These are phyloP conservation scores for Pestalotiopsis sp. DNA, from an alignment of 2,329 filamentous ascomycete genomes.

Conservation along the genomic window DNA sequence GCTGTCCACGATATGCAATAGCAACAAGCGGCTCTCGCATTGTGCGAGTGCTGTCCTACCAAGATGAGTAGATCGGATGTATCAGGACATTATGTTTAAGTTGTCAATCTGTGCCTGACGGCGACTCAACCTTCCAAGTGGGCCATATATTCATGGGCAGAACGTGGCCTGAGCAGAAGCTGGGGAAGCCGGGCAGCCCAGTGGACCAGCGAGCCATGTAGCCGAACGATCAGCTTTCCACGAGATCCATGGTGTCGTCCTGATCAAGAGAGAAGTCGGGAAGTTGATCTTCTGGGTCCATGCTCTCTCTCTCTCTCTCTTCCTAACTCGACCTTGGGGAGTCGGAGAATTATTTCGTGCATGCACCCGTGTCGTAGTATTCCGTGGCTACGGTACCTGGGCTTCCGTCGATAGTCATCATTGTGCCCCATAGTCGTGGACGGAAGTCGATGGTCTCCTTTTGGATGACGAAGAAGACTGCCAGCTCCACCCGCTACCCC, in stretches of 20 bases:
- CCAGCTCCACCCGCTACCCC: neutral
- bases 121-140: neutral
- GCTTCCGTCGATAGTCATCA: neutral
- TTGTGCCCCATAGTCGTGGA: neutral
- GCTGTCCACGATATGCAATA: constrained; percentile 4
- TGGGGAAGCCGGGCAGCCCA: neutral
- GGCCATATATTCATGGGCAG: neutral
- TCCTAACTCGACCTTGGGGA: neutral
- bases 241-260: neutral
- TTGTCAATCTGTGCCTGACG: neutral
- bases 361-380: neutral
- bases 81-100: neutral
- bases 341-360: neutral
- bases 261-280: neutral
- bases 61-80: neutral
- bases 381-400: neutral
- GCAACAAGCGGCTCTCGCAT: neutral
- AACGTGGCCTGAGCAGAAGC: neutral
- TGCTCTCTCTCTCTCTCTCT: neutral
- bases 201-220: neutral
- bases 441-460: neutral
- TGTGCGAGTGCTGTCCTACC: neutral
- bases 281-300: neutral
- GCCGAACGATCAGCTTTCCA: neutral
- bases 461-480: neutral